These are phyloP conservation scores for Aspergillus luchuensis DNA, from an alignment of 2,329 filamentous ascomycete species.

Conservation along the genomic window DNA sequence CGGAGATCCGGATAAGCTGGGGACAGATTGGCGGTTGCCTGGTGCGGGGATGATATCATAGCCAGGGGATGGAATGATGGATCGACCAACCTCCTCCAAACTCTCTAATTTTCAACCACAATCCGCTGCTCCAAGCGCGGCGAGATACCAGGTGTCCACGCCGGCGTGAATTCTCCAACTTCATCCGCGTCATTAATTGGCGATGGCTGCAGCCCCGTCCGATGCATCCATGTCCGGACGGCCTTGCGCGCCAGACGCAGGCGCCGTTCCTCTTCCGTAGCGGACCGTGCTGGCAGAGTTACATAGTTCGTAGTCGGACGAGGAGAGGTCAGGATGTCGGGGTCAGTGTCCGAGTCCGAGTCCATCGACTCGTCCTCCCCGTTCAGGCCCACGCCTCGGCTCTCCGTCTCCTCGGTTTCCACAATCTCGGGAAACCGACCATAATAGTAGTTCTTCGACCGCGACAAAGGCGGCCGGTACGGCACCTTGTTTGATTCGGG, in stretches of 20 bases:
- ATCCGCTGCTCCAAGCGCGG: slow-evolving; percentile 79
- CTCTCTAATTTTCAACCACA: slow-evolving; percentile 25
- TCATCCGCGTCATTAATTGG: slow-evolving; percentile 54
- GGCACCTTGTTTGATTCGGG: slow-evolving; percentile 30
- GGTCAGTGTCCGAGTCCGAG: slow-evolving; percentile 47
- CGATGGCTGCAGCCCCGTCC: slow-evolving; percentile 62
- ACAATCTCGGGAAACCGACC: slow-evolving; percentile 32
- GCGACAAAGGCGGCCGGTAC: slow-evolving; percentile 22
- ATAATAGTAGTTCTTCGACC: slow-evolving; percentile 33
- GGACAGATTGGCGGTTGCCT: not conserved
- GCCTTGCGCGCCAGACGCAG: slow-evolving; percentile 68
- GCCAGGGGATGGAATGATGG: not conserved
- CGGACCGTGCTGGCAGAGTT: slow-evolving; percentile 40
- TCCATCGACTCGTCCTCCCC: slow-evolving; percentile 46
- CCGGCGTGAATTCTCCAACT: slow-evolving; percentile 60
- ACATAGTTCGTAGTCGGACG: slow-evolving; percentile 39
- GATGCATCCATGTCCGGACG: slow-evolving; percentile 71
- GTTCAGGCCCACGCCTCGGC: slow-evolving; percentile 47
- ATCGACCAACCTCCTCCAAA: too few relatives aligned
- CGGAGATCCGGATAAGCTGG: not conserved
- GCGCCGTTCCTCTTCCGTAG: slow-evolving; percentile 57
- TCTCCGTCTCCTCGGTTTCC: slow-evolving; percentile 20
- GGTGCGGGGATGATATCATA: not conserved
- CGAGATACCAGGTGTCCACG: slow-evolving; percentile 80
- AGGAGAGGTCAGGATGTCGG: slow-evolving; percentile 41